Conservation (phyloP, 371 early-diverging fungal species). For the Syncephalastrum sp. region DNA sequence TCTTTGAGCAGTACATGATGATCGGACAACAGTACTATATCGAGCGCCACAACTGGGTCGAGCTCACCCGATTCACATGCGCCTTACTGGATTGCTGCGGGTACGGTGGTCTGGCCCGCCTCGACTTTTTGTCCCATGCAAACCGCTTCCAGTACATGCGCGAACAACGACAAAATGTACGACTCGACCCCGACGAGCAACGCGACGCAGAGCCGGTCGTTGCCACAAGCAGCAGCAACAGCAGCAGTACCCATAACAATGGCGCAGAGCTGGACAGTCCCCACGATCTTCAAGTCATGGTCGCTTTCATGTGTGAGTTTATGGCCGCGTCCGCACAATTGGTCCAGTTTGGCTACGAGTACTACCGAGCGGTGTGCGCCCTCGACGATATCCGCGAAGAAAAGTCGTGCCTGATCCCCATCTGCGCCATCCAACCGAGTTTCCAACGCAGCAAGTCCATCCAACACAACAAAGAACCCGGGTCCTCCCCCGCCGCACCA, state of each 20-base stretch:
- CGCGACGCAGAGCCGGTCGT: not conserved
- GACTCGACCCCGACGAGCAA: conserved; percentile 24
- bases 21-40: conserved; percentile 45
- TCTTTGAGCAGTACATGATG: conserved; percentile 44
- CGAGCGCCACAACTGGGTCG: conserved; percentile 34
- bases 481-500: not conserved
- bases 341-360: conserved; percentile 41
- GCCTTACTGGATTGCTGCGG: conserved; percentile 42
- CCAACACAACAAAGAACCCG: not conserved
- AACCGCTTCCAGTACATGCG: conserved; percentile 39
- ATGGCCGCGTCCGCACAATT: conserved; percentile 38
- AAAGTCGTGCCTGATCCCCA: conserved; percentile 43
- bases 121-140: conserved; percentile 29
- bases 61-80: conserved; percentile 36
- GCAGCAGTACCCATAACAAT: not conserved
- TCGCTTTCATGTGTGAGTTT: conserved; percentile 44
- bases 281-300: conserved; percentile 17
- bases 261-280: not conserved
- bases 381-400: conserved; percentile 26
- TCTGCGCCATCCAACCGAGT: conserved; percentile 38
- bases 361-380: conserved; percentile 42
- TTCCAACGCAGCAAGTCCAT: not conserved
- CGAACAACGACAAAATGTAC: conserved; percentile 31
- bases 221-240: not conserved
- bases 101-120: conserved; percentile 29